Evolutionary conservation across 768 basidiomycete species (phyloP).

Genomic region (Wakefieldia striispora): DNA sequence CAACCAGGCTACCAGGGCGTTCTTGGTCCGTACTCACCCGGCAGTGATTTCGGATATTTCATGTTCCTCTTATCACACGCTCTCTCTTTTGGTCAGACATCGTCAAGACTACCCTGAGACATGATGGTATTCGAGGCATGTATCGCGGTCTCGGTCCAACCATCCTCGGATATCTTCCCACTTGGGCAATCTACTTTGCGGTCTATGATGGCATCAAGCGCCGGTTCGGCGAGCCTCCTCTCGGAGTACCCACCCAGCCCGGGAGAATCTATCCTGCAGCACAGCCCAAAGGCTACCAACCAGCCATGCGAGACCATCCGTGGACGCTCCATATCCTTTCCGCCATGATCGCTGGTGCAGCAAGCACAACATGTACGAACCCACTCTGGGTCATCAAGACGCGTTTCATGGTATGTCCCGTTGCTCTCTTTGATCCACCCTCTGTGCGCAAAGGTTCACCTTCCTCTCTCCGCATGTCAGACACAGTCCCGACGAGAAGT

Average conservation of each 20-base stretch:
- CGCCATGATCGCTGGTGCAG: constrained; percentile 93
- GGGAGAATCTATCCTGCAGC: constrained; percentile 76
- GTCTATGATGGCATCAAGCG: constrained; percentile 96
- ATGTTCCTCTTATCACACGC: constrained; percentile 15
- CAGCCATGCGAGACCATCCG: constrained; percentile 73
- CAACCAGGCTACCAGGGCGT: constrained; percentile 77
- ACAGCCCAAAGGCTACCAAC: constrained; percentile 84
- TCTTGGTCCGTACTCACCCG: constrained; percentile 47
- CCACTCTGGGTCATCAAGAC: constrained; percentile 99
- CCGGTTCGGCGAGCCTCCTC: constrained; percentile 66
- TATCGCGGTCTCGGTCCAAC: constrained; percentile 99
- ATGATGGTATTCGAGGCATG: constrained; percentile 81
- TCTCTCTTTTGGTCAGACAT: constrained; percentile 41
- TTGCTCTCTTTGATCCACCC: not conserved
- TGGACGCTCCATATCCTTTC: constrained; percentile 90
- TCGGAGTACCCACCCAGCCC: constrained; percentile 33
- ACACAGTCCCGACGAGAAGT: constrained; percentile 79
- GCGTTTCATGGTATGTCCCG: constrained; percentile 83
- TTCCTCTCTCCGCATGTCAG: constrained; percentile 36
- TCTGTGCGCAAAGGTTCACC: too few relatives aligned
- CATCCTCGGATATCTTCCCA: constrained; percentile 93
- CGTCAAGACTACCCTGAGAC: constrained; percentile 50
- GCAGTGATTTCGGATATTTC: constrained; percentile 4
- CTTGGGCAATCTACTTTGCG: constrained; percentile 98
- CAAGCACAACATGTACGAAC: constrained; percentile 91